Evolutionary conservation across 1,139 yeast genomes (phyloP).

Genomic region (Spencermartinsiella ligniputridi): DNA sequence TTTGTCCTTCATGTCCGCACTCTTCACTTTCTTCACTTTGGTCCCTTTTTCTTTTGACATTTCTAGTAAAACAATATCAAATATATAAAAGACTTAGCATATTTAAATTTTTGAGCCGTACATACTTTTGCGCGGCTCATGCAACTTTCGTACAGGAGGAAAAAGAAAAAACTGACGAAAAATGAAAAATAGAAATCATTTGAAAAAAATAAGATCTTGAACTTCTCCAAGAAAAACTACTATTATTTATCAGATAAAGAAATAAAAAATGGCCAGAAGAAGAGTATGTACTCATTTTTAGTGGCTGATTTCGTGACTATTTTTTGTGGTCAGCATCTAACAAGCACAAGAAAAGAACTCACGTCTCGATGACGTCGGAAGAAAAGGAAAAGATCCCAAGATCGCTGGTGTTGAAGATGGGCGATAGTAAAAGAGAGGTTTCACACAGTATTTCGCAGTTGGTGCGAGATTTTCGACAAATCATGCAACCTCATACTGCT

Average conservation of each 20-base stretch:
- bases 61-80: not conserved
- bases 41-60: conserved; percentile 2
- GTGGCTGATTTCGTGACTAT: conserved; percentile 7
- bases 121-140: no score
- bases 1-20: not conserved
- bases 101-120: no score
- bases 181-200: not conserved
- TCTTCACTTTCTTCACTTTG: conserved; percentile 1
- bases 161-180: not conserved
- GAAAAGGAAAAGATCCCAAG: conserved; percentile 73
- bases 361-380: conserved; percentile 60
- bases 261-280: conserved; percentile 43
- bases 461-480: conserved; percentile 79
- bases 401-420: conserved; percentile 89
- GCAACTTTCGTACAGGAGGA: not conserved
- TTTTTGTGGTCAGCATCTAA: conserved; percentile 16
- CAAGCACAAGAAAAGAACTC: conserved; percentile 74
- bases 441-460: conserved; percentile 80
- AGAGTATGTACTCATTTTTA: conserved; percentile 34
- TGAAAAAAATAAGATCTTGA: no score
- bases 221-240: no score
- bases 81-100: no score
- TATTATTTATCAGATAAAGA: not conserved
- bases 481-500: conserved; percentile 98
- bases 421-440: conserved; percentile 57